Base-by-base conservation (phyloP, 768 basidiomycete species). In the Mycena galericulata region DNA sequence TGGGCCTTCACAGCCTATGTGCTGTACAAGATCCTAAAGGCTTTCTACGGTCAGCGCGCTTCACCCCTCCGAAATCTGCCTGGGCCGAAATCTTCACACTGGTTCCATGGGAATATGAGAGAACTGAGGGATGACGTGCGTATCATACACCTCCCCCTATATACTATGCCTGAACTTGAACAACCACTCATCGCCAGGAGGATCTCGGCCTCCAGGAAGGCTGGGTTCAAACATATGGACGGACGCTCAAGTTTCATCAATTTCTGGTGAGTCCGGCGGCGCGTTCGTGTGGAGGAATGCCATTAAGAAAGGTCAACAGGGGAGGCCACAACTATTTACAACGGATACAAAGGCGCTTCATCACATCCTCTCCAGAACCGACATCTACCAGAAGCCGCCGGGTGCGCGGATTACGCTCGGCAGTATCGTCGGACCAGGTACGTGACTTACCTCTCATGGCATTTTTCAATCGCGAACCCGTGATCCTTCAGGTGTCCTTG, bases 401-500 rank as follows among this genome's bases (percentile, higher is more conserved):
- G 40, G 26, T 2, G 22, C 30, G 17, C 47, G 67, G 24, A 29
- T 26, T 15, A 53, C 34, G 30, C 67, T 68, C 9, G 55, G 67
- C 6, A 54, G 56, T 2, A 24, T 57, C 24, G 61, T 68, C 11
- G 67, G 67, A 1, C 67, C 67, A 22, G 67, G 67, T 62, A 24
- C 18, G 49, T 40, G n/a, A 20, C 29, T 8, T 22, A 7, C 9
- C 0, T 54, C 14, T 40, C 10, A 10, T 18, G 20, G n/a, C n/a
- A n/a, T 20, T 30, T 41, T 8, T 41, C 15, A 20, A 11, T 30
- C 29, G n/a, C n/a, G n/a, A n/a, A n/a, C 38, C 15, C 15, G 20
- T 27, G 24, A 32, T 26, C n/a, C 18, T 34, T 11, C 12, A 84
- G 84, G 84, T 26, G 60, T 85, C 2, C 76, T 86, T n/a, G 62